Percentiles rank a stretch among this genome's conserved stretches.
These are phyloP conservation scores for Pichia sp. DNA, from an alignment of 1,139 yeast genomes.

Conservation along the genomic window DNA sequence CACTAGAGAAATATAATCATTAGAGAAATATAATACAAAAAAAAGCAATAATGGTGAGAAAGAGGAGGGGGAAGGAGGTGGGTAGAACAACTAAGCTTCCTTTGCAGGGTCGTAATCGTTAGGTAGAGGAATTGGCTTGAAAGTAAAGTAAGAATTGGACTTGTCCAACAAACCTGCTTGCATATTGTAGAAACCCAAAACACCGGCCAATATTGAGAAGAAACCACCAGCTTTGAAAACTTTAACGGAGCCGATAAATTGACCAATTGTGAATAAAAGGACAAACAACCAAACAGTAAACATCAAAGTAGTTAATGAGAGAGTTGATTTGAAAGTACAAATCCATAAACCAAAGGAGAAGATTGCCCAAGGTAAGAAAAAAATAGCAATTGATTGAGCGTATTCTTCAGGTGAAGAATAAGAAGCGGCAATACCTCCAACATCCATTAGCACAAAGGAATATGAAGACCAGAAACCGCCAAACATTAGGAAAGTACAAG, in stretches of 20 bases:
- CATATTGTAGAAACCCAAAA: constrained; percentile 54
- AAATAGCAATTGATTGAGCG: constrained; percentile 50
- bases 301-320: constrained; percentile 51
- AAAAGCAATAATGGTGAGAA: too few species aligned
- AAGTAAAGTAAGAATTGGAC: constrained; percentile 34
- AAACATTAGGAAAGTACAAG: constrained; percentile 46
- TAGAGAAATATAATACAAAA: too few species aligned
- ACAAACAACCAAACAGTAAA: constrained; percentile 48
- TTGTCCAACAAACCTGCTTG: constrained; percentile 36
- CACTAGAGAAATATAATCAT: too few species aligned
- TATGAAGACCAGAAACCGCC: constrained; percentile 73
- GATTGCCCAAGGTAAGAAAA: constrained; percentile 57
- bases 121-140: constrained; percentile 34
- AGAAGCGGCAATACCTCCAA: constrained; percentile 47
- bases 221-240: constrained; percentile 65
- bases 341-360: constrained; percentile 53
- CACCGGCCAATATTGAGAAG: constrained; percentile 52
- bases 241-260: constrained; percentile 40
- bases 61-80: neutral
- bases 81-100: constrained; percentile 1
- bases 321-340: constrained; percentile 57
- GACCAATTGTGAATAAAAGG: constrained; percentile 49
- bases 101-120: constrained; percentile 22
- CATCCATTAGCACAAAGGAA: constrained; percentile 49
- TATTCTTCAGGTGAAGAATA: constrained; percentile 41